Evolutionary conservation across 495 filamentous ascomycete species (phyloP).

Genomic region (Aspergillus wentii): DNA sequence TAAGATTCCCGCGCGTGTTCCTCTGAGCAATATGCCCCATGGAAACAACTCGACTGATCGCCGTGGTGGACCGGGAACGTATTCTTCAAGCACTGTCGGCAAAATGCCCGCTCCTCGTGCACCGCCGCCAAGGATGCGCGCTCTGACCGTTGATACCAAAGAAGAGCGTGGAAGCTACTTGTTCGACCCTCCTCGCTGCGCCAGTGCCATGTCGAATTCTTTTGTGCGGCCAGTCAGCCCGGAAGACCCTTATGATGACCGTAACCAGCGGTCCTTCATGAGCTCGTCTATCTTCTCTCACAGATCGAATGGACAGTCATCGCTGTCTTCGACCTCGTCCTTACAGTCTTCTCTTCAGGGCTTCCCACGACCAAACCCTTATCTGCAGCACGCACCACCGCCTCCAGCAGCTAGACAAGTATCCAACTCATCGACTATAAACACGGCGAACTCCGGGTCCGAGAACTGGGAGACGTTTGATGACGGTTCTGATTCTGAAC

Average conservation of each 20-base stretch:
- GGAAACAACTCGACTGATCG: slow-evolving; percentile 83
- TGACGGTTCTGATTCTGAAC: slow-evolving; percentile 68
- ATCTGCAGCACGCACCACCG: slow-evolving; percentile 41
- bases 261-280: slow-evolving; percentile 44
- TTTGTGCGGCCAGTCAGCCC: slow-evolving; percentile 73
- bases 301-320: slow-evolving; percentile 32
- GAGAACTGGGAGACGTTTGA: slow-evolving; percentile 97
- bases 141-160: slow-evolving; percentile 63
- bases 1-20: slow-evolving; percentile 76
- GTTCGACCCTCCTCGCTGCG: slow-evolving; percentile 56
- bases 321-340: slow-evolving; percentile 34
- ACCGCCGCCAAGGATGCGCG: slow-evolving; percentile 87
- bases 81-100: slow-evolving; percentile 49
- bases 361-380: slow-evolving; percentile 36
- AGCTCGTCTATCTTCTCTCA: slow-evolving; percentile 44
- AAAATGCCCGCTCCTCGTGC: slow-evolving; percentile 61
- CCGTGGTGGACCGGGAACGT: slow-evolving; percentile 42
- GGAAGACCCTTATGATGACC: slow-evolving; percentile 83
- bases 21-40: slow-evolving; percentile 73
- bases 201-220: slow-evolving; percentile 59
- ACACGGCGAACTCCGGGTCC: slow-evolving; percentile 66
- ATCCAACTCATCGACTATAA: slow-evolving; percentile 61
- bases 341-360: slow-evolving; percentile 30
- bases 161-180: slow-evolving; percentile 56
- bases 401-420: slow-evolving; percentile 58